Base-by-base conservation (phyloP, 192 early-diverging fungal species). In the Podila epicladia region DNA sequence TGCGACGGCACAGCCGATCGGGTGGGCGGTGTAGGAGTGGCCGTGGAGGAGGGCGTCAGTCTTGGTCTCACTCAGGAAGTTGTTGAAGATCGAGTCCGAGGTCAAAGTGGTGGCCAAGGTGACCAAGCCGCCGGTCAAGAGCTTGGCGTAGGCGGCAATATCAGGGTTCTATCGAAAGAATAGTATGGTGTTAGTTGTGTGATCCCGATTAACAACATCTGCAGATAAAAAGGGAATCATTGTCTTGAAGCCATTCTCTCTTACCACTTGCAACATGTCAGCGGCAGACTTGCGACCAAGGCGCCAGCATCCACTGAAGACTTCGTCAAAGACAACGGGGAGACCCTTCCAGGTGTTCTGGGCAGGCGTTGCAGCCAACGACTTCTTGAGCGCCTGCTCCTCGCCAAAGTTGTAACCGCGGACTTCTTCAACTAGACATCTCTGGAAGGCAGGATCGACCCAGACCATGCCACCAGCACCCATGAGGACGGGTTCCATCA, bases 391-490 rank as follows among this genome's bases (percentile, higher is more conserved):
- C 2, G 63, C 67, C 37, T 73, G 51, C n/a, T 71, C 69, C 19
- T 55, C 64, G 28, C 82, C 65, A 37, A 71, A 75, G 58, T 73
- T 76, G 37, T 68, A 80, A n/a, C 80, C 37, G n/a, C 87, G 58
- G 20, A 89, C 86, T 17, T 84, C 82, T 29, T 88, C 82, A 17
- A 92, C 84, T n/a, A 96, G 63, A 33, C 70, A 73, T n/a, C 84
- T 83, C 64, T 95, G 94, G 83, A 93, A 96, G 12, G 90, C 79
- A 26, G 95, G 95, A 64, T 93, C 92, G 22, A 94, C 89, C 62
- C 93, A 92, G 28, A 91, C 80, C 95, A 96, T 96, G 57, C 95
- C 95, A 28, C 94, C 95, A 13, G 95, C 93, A 26, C 95, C 95
- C 85, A 94, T 88, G 15, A 96, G 50, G 17, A 95, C 73, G 0